phyloP scores from a whole-genome alignment of 257 asterid species.

The Phtheirospermum japonicum region DNA sequence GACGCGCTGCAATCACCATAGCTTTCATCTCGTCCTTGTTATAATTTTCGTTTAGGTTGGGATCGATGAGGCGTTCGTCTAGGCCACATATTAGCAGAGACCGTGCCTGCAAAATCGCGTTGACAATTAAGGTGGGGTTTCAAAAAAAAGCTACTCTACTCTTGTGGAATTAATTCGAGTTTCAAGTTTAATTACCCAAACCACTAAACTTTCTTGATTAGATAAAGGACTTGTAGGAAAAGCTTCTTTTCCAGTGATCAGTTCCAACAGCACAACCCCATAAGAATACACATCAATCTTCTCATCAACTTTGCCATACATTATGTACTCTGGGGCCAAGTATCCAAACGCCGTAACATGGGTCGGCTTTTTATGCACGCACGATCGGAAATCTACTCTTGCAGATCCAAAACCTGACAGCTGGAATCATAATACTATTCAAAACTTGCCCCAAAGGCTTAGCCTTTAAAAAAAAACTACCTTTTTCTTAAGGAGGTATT shows the following conservation, averaged over 20 bases:
- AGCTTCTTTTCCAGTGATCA: conserved; percentile 81
- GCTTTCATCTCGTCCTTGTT: conserved; percentile 58
- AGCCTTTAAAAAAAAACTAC: neutral
- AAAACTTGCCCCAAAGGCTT: neutral
- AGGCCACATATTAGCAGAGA: conserved; percentile 61
- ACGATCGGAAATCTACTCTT: conserved; percentile 34
- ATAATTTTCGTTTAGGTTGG: conserved; percentile 48
- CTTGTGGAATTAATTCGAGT: neutral
- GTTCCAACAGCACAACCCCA: conserved; percentile 77
- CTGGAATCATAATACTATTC: conserved; percentile 29
- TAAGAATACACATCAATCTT: conserved; percentile 80
- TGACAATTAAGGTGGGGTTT: neutral
- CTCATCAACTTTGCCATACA: conserved; percentile 86
- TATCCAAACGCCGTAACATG: conserved; percentile 59
- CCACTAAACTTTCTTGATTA: conserved; percentile 59
- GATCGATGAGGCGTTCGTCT: conserved; percentile 66
- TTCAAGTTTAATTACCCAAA: conserved; percentile 47
- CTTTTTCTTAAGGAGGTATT: too few species aligned
- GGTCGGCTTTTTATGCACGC: conserved; percentile 37
- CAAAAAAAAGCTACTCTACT: neutral
- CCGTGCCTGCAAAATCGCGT: conserved; percentile 50
- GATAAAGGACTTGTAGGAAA: conserved; percentile 28
- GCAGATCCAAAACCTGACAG: conserved; percentile 80
- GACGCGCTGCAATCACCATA: conserved; percentile 59
- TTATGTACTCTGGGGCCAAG: conserved; percentile 83